These are phyloP conservation scores for Arthrobotrys conoides DNA, from an alignment of 2,329 filamentous ascomycete genomes.

Conservation along the genomic window DNA sequence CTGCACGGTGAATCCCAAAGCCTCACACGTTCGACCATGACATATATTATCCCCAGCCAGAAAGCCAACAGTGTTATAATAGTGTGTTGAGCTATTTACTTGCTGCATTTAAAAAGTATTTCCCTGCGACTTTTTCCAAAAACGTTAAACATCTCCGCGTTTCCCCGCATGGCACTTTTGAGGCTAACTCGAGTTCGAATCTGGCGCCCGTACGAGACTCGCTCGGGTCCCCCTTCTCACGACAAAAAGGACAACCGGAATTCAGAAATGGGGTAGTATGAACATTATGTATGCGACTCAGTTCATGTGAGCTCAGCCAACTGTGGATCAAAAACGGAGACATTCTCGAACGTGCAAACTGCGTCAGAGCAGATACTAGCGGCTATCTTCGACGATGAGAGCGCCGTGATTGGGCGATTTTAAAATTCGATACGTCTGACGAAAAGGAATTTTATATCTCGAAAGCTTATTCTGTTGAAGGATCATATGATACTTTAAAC, in stretches of 20 bases:
- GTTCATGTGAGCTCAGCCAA: slow-evolving; percentile 5
- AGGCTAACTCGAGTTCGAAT: not conserved
- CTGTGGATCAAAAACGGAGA: slow-evolving; percentile 24
- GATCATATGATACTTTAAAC: slow-evolving; percentile 44
- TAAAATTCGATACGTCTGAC: slow-evolving; percentile 38
- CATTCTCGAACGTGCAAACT: slow-evolving; percentile 28
- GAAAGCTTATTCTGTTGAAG: slow-evolving; percentile 25
- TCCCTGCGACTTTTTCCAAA: slow-evolving; percentile 15
- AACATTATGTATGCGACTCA: slow-evolving; percentile 16
- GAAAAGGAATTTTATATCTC: slow-evolving; percentile 49
- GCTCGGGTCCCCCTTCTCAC: not conserved
- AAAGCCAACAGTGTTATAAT: slow-evolving; percentile 21
- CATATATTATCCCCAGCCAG: not conserved
- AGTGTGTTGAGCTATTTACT: slow-evolving; percentile 50
- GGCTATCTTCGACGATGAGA: not conserved
- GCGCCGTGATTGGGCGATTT: slow-evolving; percentile 43
- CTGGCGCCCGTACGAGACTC: not conserved
- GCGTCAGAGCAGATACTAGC: slow-evolving; percentile 24
- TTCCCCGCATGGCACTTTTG: slow-evolving; percentile 32
- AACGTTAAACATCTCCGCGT: slow-evolving; percentile 33
- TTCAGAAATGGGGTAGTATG: slow-evolving; percentile 38
- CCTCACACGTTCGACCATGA: not conserved
- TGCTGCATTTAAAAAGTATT: not conserved
- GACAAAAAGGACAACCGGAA: slow-evolving; percentile 11
- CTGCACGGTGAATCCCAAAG: not conserved